phyloP scores from a whole-genome alignment of 2,329 filamentous ascomycete species.

The Talaromyces atroroseus region DNA sequence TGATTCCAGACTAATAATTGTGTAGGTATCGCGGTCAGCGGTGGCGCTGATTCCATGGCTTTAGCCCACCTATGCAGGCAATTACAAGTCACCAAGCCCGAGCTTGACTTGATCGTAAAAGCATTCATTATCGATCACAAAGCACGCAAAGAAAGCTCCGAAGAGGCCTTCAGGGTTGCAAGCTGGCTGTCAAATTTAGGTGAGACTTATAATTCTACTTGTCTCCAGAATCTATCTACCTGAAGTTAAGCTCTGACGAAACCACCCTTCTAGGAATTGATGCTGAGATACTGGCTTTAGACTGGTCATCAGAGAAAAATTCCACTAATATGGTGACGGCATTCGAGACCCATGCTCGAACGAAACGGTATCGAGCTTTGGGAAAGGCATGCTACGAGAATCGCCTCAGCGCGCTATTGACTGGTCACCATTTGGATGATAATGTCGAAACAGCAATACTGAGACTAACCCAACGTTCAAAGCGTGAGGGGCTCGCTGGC shows the following conservation, averaged over 20 bases:
- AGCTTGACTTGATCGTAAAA: slow-evolving; percentile 32
- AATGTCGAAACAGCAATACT: slow-evolving; percentile 85
- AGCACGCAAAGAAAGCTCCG: slow-evolving; percentile 49
- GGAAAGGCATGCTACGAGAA: slow-evolving; percentile 54
- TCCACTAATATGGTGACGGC: slow-evolving; percentile 49
- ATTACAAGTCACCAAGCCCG: slow-evolving; percentile 28
- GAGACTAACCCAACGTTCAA: slow-evolving; percentile 64
- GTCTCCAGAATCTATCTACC: neutral
- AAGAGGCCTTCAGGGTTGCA: slow-evolving; percentile 51
- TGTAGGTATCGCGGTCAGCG: slow-evolving; percentile 74
- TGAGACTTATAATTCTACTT: slow-evolving; percentile 21
- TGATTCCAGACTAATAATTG: neutral
- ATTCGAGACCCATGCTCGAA: slow-evolving; percentile 72
- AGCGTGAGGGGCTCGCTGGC: slow-evolving; percentile 64
- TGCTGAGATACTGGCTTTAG: slow-evolving; percentile 37
- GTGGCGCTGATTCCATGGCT: slow-evolving; percentile 97
- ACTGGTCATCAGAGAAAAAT: slow-evolving; percentile 45
- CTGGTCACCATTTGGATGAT: slow-evolving; percentile 86
- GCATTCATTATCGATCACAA: slow-evolving; percentile 60
- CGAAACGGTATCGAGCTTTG: slow-evolving; percentile 65
- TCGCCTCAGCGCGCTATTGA: slow-evolving; percentile 57
- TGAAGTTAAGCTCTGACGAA: neutral
- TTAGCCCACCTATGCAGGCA: slow-evolving; percentile 67
- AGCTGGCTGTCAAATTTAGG: slow-evolving; percentile 41
- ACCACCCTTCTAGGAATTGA: slow-evolving; percentile 23